A percentile compares a stretch with the other conserved stretches of the same genome.
These are phyloP conservation scores for Pseudovirgaria hyperparasitica DNA, from an alignment of 2,329 filamentous ascomycete species.

Conservation along the genomic window DNA sequence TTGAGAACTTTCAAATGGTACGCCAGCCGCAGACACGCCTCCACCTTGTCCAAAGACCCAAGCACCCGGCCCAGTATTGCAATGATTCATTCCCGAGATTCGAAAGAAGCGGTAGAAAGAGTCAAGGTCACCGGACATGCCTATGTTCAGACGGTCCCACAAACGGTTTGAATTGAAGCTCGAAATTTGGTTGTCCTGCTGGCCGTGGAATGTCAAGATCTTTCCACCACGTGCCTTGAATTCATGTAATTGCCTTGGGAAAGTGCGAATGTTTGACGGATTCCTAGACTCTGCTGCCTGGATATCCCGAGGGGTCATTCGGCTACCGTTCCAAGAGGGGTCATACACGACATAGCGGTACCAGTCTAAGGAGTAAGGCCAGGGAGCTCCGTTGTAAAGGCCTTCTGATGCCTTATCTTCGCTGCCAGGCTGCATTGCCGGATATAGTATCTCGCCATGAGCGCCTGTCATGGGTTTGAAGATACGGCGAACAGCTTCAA, in stretches of 20 bases:
- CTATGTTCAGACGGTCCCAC: constrained; percentile 28
- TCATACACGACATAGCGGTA: constrained; percentile 32
- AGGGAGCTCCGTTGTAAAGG: constrained; percentile 25
- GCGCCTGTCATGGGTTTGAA: constrained; percentile 28
- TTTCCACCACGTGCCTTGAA: constrained; percentile 27
- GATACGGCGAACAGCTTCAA: constrained; percentile 28
- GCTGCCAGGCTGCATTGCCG: constrained; percentile 34
- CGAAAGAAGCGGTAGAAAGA: constrained; percentile 36
- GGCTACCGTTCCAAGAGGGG: constrained; percentile 14
- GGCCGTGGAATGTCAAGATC: constrained; percentile 32
- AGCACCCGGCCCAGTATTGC: constrained; percentile 33
- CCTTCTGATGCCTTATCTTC: constrained; percentile 25
- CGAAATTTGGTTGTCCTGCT: constrained; percentile 31
- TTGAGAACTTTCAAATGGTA: constrained; percentile 13
- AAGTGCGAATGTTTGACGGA: constrained; percentile 23
- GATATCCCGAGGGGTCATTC: constrained; percentile 8
- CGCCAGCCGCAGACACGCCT: constrained; percentile 3
- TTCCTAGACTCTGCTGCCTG: constrained; percentile 21
- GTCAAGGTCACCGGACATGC: constrained; percentile 13
- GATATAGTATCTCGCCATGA: constrained; percentile 33
- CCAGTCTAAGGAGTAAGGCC: constrained; percentile 28
- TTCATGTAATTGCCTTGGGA: constrained; percentile 17
- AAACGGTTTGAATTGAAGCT: constrained; percentile 30
- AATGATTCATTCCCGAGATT: constrained; percentile 41
- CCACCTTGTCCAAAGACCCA: constrained; percentile 16